phyloP scores from a whole-genome alignment of 2,329 filamentous ascomycete genomes.

The Sarocladiaceae sp. region DNA sequence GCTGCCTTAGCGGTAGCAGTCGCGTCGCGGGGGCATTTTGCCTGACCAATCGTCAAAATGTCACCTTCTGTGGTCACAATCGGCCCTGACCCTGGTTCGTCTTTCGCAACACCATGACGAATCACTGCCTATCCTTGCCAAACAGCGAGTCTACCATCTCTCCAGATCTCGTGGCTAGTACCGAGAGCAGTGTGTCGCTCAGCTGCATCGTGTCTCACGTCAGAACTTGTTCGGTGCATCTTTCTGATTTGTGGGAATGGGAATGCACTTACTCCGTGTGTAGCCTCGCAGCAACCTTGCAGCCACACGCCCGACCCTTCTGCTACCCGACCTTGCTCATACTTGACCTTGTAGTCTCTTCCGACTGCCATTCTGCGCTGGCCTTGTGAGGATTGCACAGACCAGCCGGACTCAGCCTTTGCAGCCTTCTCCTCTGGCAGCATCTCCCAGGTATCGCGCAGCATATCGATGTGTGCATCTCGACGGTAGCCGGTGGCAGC shows the following conservation, averaged over 20 bases:
- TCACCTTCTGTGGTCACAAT: too few relatives aligned
- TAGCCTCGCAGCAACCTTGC: slow-evolving; percentile 89
- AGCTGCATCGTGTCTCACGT: slow-evolving; percentile 41
- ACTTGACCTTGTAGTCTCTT: slow-evolving; percentile 75
- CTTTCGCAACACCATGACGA: neutral
- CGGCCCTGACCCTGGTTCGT: neutral
- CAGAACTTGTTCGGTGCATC: too few relatives aligned
- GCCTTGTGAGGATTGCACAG: slow-evolving; percentile 32
- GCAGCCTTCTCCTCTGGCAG: slow-evolving; percentile 47
- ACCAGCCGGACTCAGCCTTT: slow-evolving; percentile 36
- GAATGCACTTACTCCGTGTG: slow-evolving; percentile 78
- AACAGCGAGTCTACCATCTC: slow-evolving; percentile 78
- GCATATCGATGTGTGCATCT: slow-evolving; percentile 72
- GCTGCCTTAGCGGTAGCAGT: too few relatives aligned
- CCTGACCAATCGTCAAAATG: too few relatives aligned
- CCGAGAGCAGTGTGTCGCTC: slow-evolving; percentile 77
- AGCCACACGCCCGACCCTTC: slow-evolving; percentile 78
- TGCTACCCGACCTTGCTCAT: slow-evolving; percentile 64
- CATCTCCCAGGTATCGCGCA: slow-evolving; percentile 62
- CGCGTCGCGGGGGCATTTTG: too few relatives aligned
- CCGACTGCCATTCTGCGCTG: slow-evolving; percentile 58
- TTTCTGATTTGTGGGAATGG: too few relatives aligned
- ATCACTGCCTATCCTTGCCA: slow-evolving; percentile 14
- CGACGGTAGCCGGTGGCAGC: slow-evolving; percentile 84
- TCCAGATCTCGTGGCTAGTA: slow-evolving; percentile 69